Evolutionary conservation across 1,284 basidiomycete species (phyloP), one percentile per base, ranked within the genome.

Genomic region (Microstroma glucosiphilum): DNA sequence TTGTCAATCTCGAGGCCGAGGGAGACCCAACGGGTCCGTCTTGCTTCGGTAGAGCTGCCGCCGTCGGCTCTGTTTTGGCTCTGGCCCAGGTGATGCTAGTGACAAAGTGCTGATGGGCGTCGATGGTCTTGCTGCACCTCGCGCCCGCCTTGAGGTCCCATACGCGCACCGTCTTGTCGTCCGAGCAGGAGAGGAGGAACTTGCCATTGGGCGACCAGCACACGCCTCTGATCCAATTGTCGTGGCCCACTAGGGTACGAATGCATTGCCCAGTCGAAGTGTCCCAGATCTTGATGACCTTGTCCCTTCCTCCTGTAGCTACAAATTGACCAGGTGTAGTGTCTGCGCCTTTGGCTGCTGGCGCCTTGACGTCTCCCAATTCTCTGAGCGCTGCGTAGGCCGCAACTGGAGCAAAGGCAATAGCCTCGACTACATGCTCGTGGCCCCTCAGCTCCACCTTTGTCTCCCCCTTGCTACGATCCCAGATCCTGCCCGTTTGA

Each of bases 231-330:
- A 77, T 62, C 76, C 76, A 78, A 40, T 76, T 76, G 56, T 78
- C 76, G 61, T 77, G 75, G 0, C 73, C 75, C 13, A 67, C 61
- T 21, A 90, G 80, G 8, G 83, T 86, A 67, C 85, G 83, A n/a
- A 90, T 76, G 68, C 86, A 85, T 73, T 87, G 89, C 12, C 92
- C 91, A 56, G 85, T 86, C 61, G 86, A 83, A 0, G 85, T 83
- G 75, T 93, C 91, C 91, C 91, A 94, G 21, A 94, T 80, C 69
- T 87, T 88, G 78, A 94, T 89, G 1, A 86, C 86, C 83, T 91
- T 93, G 81, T 94, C 91, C 75, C 91, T 83, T 41, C 88, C 88
- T 0, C 89, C 91, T 0, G 90, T 91, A 1, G 87, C 88, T 0
- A 89, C 83, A 73, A 87, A 93, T 26, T 83, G 80, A 1, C 83